Evolutionary conservation across 345 rosid genomes (phyloP), one percentile per base, ranked within the genome.

Genomic region (Gossypium arboreum): DNA sequence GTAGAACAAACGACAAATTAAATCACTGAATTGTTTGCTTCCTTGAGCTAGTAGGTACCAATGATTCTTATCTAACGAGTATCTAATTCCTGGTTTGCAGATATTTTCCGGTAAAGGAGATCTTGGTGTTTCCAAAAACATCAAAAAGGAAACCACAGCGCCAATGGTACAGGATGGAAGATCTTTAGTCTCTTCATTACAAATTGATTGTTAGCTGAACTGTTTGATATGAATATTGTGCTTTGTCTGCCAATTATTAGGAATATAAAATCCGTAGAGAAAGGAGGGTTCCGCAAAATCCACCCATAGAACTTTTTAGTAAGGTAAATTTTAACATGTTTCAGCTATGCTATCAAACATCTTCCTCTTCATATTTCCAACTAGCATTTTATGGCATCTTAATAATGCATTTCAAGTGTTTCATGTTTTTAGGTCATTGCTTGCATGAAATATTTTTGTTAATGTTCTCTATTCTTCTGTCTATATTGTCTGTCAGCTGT

Each of bases 91-190:
- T 27, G 56, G 60, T 62, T 66, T 83, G 79, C 86, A 93, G 97
- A 84, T 93, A 83, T 81, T 90, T 77, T 85, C 96, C 71, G 86
- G 93, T 73, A 89, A 84, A 87, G 93, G 96, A 65, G 93, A 93
- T 68, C 81, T 88, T 47, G 98, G 93, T 8, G 77, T 91, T 73
- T 87, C 86, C 69, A 83, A 82, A 75, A 91, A 83, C 80, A 83
- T 73, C 86, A 93, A 91, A 84, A 84, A 83, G 69, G 97, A 92
- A 83, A 83, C 87, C 27, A 89, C 96, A 13, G 87, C 86, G 51
- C 94, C 97, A 56, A 77, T 80, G 91, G 99, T 95, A 88, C 41
- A 79, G 15, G 56, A 29, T 51, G 1, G 67, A 27, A 66, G 34
- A 60, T 29, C 34, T 61, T 56, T 69, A 48, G 4, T 47, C 70